Evolutionary conservation across 768 basidiomycete species (phyloP), one percentile per base, ranked within the genome.

Genomic region (Hygrocybe coccinea): DNA sequence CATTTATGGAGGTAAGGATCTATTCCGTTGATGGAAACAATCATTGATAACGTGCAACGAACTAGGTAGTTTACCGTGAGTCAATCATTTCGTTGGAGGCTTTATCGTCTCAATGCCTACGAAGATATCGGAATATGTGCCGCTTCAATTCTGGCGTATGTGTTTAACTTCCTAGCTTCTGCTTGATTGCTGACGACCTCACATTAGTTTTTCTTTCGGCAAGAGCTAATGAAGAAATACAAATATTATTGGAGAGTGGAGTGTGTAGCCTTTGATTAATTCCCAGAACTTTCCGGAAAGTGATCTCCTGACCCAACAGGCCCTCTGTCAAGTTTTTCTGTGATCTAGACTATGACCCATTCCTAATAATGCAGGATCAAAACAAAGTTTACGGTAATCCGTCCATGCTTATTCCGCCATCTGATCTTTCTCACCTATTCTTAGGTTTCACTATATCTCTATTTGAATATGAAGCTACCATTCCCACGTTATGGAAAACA

Each of bases 61-160:
- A 59, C 11, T 62, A 90, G 88, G 87, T 52, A 91, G 88, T 62
- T 79, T 91, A 17, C 80, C 89, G 87, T 89, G 69, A 48, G 44
- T 33, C 21, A 46, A 10, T 47, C 45, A 29, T 35, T 25, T 33
- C 11, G 51, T 24, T 7, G 15, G 57, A 21, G 60, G 24, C 36
- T 14, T 12, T 36, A 12, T 36, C 35, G 34, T 57, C 50, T 10
- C 21, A 44, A 9, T 14, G 29, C 15, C 41, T 37, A 21, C 47
- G 46, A 56, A 79, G 77, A 34, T 95, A 97, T 64, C 87, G 95
- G 54, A 95, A 97, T 62, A 98, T 98, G 95, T 97, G 95, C 69
- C 84, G 95, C 15, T 98, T 84, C 74, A 94, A 97, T 72, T 93
- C 91, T 51, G 94, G 92, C 34, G 91, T 94, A 72, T 62, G 84